phyloP scores from a whole-genome alignment of 2,329 filamentous ascomycete species.

The Hortaea werneckii region DNA sequence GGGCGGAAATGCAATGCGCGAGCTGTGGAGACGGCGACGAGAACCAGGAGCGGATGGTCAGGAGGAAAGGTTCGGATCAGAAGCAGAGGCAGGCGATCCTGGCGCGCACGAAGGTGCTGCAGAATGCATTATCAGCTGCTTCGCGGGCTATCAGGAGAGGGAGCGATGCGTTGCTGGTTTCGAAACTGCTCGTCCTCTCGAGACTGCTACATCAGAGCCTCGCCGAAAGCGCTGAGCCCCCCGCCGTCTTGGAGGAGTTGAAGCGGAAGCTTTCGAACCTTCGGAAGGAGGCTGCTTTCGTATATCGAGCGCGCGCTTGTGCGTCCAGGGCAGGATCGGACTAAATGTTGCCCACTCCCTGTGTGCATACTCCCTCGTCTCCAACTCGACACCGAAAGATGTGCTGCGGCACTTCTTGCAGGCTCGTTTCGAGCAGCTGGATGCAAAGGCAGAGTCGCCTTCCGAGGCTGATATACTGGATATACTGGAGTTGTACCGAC shows the following conservation, averaged over 20 bases:
- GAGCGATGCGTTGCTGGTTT: conserved; percentile 43
- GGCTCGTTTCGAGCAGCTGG: conserved; percentile 60
- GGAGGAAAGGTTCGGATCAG: conserved; percentile 4
- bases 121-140: conserved; percentile 44
- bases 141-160: conserved; percentile 43
- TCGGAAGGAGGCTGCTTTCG: conserved; percentile 52
- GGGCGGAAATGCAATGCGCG: conserved; percentile 67
- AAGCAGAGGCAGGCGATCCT: conserved; percentile 5
- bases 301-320: conserved; percentile 48
- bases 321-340: conserved; percentile 27
- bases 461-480: conserved; percentile 46
- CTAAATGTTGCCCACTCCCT: conserved; percentile 57
- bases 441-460: conserved; percentile 48
- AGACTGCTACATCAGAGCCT: conserved; percentile 67
- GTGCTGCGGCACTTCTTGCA: conserved; percentile 69
- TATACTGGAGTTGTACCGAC: conserved; percentile 62
- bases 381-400: conserved; percentile 69
- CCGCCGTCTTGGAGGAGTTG: conserved; percentile 50
- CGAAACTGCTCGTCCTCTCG: conserved; percentile 62
- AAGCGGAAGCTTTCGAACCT: conserved; percentile 54
- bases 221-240: conserved; percentile 39
- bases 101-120: conserved; percentile 36
- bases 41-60: conserved; percentile 26
- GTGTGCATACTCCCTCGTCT: conserved; percentile 71
- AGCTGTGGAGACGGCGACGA: conserved; percentile 54